Evolutionary conservation across 1,284 basidiomycete species (phyloP).

Genomic region (Ceratobasidium theobromae): DNA sequence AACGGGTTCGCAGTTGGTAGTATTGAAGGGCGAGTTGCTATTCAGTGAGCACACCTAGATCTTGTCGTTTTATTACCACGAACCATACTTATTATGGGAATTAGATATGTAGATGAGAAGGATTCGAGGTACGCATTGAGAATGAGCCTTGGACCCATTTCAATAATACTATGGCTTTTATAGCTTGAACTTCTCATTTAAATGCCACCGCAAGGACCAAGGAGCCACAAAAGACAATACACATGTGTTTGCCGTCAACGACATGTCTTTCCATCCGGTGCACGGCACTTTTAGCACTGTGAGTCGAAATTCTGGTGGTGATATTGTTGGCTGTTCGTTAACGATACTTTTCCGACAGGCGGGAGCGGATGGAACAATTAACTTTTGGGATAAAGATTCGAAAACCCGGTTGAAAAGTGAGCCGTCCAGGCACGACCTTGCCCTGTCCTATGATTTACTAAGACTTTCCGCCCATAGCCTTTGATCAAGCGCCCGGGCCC

Average conservation of each 20-base stretch:
- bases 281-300: conserved; percentile 95
- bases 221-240: conserved; percentile 68
- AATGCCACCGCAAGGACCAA: conserved; percentile 86
- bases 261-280: conserved; percentile 86
- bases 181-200: conserved; percentile 92
- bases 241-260: conserved; percentile 89
- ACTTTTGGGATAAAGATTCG: conserved; percentile 84
- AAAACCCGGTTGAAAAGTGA: conserved; percentile 86
- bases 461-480: conserved; percentile 50
- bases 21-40: conserved; percentile 93
- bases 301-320: conserved; percentile 54
- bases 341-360: conserved; percentile 3
- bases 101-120: conserved; percentile 79
- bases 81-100: conserved; percentile 33
- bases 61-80: conserved; percentile 9
- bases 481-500: conserved; percentile 68
- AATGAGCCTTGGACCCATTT: background rate
- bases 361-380: conserved; percentile 30
- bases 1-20: conserved; percentile 91
- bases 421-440: conserved; percentile 39
- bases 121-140: conserved; percentile 55
- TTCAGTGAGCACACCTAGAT: conserved; percentile 67
- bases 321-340: background rate
- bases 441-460: conserved; percentile 36
- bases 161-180: background rate